Evolutionary conservation across 169 alveolate genomes (phyloP).

Genomic region (Cryptosporidium sp.): DNA sequence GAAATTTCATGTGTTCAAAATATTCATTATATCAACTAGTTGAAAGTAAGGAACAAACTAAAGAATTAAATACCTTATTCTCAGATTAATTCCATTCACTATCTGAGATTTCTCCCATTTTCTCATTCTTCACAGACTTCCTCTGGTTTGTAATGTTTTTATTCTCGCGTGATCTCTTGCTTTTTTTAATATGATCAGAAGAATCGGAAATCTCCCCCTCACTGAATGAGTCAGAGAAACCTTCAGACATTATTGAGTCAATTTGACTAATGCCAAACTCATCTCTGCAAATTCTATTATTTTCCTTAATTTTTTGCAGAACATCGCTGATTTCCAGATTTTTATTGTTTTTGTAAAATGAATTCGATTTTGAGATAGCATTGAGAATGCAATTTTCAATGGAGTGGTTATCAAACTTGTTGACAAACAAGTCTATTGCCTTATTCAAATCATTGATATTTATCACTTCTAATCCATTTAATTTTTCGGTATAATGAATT

Average conservation of each 20-base stretch:
- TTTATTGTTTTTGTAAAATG: conserved; percentile 4
- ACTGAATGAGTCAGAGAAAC: conserved; percentile 7
- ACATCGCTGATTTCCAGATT: not conserved
- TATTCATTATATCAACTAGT: not conserved
- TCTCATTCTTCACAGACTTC: not conserved
- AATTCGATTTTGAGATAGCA: conserved; percentile 21
- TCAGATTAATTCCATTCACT: not conserved
- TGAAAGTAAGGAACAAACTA: not conserved
- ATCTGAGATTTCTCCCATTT: not conserved
- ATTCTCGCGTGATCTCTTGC: conserved; percentile 13
- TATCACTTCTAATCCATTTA: conserved; percentile 33
- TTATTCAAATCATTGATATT: conserved; percentile 31
- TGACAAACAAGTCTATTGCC: conserved; percentile 47
- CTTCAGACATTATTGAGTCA: not conserved
- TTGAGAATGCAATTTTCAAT: conserved; percentile 23
- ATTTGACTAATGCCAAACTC: not conserved
- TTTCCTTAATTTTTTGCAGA: not conserved
- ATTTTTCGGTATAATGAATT: conserved; percentile 11
- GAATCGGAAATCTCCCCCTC: conserved; percentile 3
- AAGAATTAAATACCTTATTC: not conserved
- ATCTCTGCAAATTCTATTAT: not conserved
- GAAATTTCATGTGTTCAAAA: not conserved
- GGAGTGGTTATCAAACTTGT: conserved; percentile 45
- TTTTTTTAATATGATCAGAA: not conserved
- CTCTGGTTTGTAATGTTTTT: not conserved